A percentile compares a stretch with the other conserved stretches of the same genome.
Conservation (phyloP, 2,329 filamentous ascomycete species). For the Huntiella omanensis region DNA sequence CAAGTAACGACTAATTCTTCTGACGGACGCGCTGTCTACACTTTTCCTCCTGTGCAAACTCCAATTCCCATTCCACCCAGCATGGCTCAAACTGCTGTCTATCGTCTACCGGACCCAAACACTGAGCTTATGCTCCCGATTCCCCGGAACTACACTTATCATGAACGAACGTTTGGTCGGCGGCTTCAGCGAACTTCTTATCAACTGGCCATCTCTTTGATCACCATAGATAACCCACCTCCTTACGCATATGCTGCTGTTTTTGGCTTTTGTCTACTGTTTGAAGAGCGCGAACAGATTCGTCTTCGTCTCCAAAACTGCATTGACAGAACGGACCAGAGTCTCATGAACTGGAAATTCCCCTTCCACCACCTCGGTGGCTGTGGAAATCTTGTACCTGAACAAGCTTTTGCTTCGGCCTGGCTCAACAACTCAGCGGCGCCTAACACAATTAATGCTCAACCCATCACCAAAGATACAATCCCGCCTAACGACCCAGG, state of each 20-base stretch:
- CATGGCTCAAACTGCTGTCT: not conserved
- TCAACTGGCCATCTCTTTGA: conserved; percentile 42
- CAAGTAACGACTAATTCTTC: not conserved
- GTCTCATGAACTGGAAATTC: conserved; percentile 37
- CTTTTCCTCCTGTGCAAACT: not conserved
- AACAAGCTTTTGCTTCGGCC: not conserved
- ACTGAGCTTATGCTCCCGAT: conserved; percentile 17
- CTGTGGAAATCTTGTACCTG: conserved; percentile 36
- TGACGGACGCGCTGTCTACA: not conserved
- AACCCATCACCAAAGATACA: not conserved
- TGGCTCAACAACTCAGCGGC: not conserved
- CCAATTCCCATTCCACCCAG: not conserved
- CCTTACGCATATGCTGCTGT: conserved; percentile 31
- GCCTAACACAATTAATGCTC: not conserved
- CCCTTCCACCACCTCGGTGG: conserved; percentile 50
- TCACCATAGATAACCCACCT: conserved; percentile 30
- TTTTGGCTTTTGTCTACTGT: conserved; percentile 52
- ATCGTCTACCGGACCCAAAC: not conserved
- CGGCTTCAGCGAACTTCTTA: conserved; percentile 46
- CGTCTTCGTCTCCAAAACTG: conserved; percentile 20
- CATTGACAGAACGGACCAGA: conserved; percentile 20
- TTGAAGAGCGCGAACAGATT: conserved; percentile 32
- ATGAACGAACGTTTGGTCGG: conserved; percentile 51
- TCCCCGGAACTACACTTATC: conserved; percentile 37
- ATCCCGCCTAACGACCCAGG: not conserved